A percentile compares a stretch with the other conserved stretches of the same genome.
Evolutionary conservation across 805 yeast species (phyloP).

Genomic region (Komagataella mondaviorum): DNA sequence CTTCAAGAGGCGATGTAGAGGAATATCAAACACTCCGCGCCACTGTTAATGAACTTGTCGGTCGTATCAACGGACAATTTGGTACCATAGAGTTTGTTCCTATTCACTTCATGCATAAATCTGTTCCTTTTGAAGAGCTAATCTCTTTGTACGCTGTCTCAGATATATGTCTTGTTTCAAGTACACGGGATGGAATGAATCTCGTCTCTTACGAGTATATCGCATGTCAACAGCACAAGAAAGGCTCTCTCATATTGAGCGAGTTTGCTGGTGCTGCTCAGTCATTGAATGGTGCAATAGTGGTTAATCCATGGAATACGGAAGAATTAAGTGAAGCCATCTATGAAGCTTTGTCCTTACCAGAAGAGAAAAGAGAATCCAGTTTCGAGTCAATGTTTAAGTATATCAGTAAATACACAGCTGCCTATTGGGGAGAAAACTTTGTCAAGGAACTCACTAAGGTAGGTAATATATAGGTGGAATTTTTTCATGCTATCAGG

Average conservation of each 20-base stretch:
- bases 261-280: slow-evolving; percentile 99
- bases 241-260: slow-evolving; percentile 78
- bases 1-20: slow-evolving; percentile 95
- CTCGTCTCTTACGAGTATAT: slow-evolving; percentile 92
- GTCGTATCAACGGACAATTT: slow-evolving; percentile 89
- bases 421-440: slow-evolving; percentile 94
- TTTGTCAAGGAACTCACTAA: slow-evolving; percentile 77
- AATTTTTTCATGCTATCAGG: not conserved
- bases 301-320: slow-evolving; percentile 97
- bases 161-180: slow-evolving; percentile 85
- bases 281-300: slow-evolving; percentile 82
- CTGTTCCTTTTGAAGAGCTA: slow-evolving; percentile 82
- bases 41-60: slow-evolving; percentile 91
- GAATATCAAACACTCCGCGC: slow-evolving; percentile 91
- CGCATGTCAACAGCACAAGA: slow-evolving; percentile 74
- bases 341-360: slow-evolving; percentile 74
- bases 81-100: slow-evolving; percentile 98
- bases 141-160: slow-evolving; percentile 75
- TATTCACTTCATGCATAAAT: slow-evolving; percentile 89
- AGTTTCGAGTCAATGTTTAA: slow-evolving; percentile 77
- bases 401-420: slow-evolving; percentile 86
- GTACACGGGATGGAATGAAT: slow-evolving; percentile 98
- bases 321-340: slow-evolving; percentile 85
- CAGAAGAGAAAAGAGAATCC: slow-evolving; percentile 63
- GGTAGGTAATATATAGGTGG: slow-evolving; percentile 5